Base-by-base conservation (phyloP, 1,284 basidiomycete species). In the Pholiota adiposa region DNA sequence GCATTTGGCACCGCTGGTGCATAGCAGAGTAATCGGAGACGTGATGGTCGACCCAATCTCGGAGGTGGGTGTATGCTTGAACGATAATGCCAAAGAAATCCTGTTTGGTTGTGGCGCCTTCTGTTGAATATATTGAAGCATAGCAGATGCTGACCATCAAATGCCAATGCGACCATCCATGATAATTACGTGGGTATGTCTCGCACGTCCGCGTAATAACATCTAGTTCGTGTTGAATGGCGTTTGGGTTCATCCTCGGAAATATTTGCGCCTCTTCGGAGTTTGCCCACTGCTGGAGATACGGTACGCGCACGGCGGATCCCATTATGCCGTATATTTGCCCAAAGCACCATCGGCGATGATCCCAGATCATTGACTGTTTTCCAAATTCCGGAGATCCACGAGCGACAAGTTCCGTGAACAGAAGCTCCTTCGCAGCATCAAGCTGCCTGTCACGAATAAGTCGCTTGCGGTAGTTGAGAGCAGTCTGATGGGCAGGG, bases 11-110 rank as follows among this genome's bases (percentile, higher is more conserved):
- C 36, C 83, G 68, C 59, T 83, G 82, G 64, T 88, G 81, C 36
- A 85, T 77, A 2, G 87, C 83, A 38, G 86, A 85, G 67, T 86
- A 83, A 68, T 90, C 89, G 18, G 85, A 84, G 27, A 89, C 73
- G 66, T 90, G 86, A 14, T 63, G 69, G 33, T 85, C 78, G 18
- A 89, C 76, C 88, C 88, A 90, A 49, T 62, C 61, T 23, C 71
- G 74, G 21, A 80, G 64, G 14, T 63, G 67, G 7, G 48, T 25
- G 18, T 75, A 68, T 64, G 87, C 84, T 3, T 72, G 68, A 19
- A 59, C 29, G 16, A 86, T 67, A 25, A 81, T 62, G 18, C 61
- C 48, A 48, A 72, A 43, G 64, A 75, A 76, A 41, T 64, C 66
- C 33, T 64, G 53, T 52, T 54, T 58, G 27, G 58, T 57, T 4